These are phyloP conservation scores for Agastache rugosa DNA, from an alignment of 257 asterid genomes.

Conservation along the genomic window DNA sequence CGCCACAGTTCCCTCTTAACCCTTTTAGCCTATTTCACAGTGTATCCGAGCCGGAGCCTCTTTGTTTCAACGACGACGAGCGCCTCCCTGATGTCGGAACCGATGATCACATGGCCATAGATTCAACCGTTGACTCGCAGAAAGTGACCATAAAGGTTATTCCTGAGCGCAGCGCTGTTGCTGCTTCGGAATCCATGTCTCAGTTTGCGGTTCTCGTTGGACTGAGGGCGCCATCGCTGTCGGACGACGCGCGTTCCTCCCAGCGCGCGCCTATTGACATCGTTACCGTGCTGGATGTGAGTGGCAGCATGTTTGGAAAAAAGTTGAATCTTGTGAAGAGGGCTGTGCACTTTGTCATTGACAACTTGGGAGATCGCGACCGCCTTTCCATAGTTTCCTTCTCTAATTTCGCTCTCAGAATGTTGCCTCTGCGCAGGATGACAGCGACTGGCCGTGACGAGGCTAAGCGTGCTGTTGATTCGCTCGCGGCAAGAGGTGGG, in stretches of 20 bases:
- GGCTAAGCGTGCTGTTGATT: constrained; percentile 41
- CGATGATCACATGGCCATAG: neutral
- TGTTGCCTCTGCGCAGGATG: constrained; percentile 46
- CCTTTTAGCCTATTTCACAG: too few species aligned
- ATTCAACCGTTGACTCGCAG: neutral
- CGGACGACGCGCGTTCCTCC: constrained; percentile 32
- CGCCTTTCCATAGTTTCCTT: constrained; percentile 32
- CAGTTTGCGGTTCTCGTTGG: constrained; percentile 40
- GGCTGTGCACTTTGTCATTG: constrained; percentile 37
- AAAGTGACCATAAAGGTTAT: constrained; percentile 32
- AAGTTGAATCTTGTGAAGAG: constrained; percentile 43
- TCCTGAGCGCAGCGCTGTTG: constrained; percentile 37
- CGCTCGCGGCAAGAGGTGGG: constrained; percentile 28
- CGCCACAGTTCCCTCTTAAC: too few species aligned
- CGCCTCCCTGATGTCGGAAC: constrained; percentile 16
- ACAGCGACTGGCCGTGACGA: constrained; percentile 44
- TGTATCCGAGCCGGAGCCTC: constrained; percentile 34
- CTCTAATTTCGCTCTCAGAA: constrained; percentile 37
- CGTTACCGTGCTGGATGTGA: constrained; percentile 47
- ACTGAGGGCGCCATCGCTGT: constrained; percentile 40
- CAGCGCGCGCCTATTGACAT: constrained; percentile 51
- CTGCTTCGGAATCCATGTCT: constrained; percentile 29
- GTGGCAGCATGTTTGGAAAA: constrained; percentile 41
- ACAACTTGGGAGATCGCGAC: constrained; percentile 32
- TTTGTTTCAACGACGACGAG: constrained; percentile 39